Base-by-base conservation (phyloP, 345 rosid genomes). In the Rhizophora apiculata region DNA sequence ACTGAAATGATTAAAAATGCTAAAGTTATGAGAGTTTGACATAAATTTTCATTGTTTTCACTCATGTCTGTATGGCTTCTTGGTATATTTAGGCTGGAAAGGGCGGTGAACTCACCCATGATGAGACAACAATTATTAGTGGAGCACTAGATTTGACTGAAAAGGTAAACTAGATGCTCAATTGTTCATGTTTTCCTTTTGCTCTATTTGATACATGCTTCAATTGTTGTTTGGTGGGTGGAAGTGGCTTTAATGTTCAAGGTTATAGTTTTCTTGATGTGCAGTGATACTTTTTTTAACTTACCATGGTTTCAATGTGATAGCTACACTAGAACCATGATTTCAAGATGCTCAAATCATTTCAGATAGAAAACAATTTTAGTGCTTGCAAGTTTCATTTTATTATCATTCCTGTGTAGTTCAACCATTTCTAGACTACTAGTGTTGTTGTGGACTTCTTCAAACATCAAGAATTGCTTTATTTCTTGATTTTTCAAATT, bases 61-160 rank as follows among this genome's bases (percentile, higher is more conserved):
- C 69, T 71, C 75, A 76, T 75, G 29, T 34, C 20, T 10, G 31
- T 78, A 49, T 80, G 51, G 46, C 58, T 52, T 83, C 68, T 55
- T 73, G 56, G 69, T 53, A 64, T 70, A 68, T 75, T 63, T 74
- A 92, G 99, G 99, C 99, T 74, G 99, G 97, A 57, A 90, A 87
- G 73, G 99, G 99, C 6, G 99, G 99, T 71, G 99, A 95, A 79
- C 93, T 95, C 70, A 89, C 97, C 20, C 99, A 88, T 72, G 99
- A 95, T 72, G 97, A 95, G 85, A 84, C 96, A 60, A 92, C 92
- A 82, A 91, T 94, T 72, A 94, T 91, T 69, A 89, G 96, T 71
- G 98, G 98, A 64, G 98, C 98, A 22, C 85, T 95, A 21, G 99
- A 95, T 80, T 84, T 95, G 70, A 88, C 96, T 52, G 96, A 86